These are phyloP conservation scores for Rhypophila decipiens DNA, from an alignment of 495 filamentous ascomycete species.

Conservation along the genomic window DNA sequence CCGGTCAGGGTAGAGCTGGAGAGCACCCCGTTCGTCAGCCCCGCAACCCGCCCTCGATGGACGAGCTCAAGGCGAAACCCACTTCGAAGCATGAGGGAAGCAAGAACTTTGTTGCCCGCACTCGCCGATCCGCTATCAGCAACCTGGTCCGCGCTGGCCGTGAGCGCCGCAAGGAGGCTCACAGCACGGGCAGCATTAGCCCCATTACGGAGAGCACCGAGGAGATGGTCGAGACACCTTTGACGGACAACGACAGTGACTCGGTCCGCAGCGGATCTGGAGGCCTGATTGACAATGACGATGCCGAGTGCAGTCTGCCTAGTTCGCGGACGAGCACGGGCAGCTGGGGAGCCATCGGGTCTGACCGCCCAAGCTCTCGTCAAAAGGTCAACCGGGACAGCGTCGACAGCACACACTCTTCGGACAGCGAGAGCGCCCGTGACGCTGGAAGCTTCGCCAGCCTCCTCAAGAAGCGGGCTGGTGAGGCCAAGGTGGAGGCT, in stretches of 20 bases:
- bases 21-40: conserved; percentile 94
- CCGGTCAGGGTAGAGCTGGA: conserved; percentile 85
- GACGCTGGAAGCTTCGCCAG: conserved; percentile 46
- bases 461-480: conserved; percentile 50
- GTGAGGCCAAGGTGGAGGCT: conserved; percentile 34
- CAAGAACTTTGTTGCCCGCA: conserved; percentile 95
- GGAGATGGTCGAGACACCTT: conserved; percentile 59
- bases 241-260: conserved; percentile 75
- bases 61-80: conserved; percentile 84
- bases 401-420: conserved; percentile 53
- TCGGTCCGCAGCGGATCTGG: conserved; percentile 72
- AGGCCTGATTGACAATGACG: conserved; percentile 64
- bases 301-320: conserved; percentile 59
- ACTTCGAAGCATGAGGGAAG: conserved; percentile 93
- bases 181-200: conserved; percentile 71
- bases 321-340: conserved; percentile 71
- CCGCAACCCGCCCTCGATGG: conserved; percentile 82
- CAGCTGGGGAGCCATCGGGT: conserved; percentile 71
- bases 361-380: conserved; percentile 58
- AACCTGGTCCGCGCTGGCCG: conserved; percentile 86
- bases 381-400: conserved; percentile 56
- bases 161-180: conserved; percentile 67
- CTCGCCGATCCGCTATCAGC: conserved; percentile 84
- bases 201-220: conserved; percentile 79
- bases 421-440: conserved; percentile 31